These are phyloP conservation scores for Phytomonas sp. DNA, from an alignment of 208 protist genomes.

Conservation along the genomic window DNA sequence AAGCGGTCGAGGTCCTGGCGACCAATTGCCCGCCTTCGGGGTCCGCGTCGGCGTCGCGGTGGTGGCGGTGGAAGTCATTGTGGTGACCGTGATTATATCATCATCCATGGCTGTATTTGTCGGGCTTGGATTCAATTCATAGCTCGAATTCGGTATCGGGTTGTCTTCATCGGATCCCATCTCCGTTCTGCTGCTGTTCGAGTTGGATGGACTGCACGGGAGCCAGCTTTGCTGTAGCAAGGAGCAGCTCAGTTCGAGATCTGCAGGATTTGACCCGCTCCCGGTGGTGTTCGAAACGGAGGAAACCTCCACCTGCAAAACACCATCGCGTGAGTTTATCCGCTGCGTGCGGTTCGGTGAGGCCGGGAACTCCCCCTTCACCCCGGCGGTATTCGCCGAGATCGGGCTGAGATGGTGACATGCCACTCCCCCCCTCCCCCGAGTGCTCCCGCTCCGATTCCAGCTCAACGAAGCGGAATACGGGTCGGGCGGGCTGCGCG, in stretches of 20 bases:
- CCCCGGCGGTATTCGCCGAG: background rate
- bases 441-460: background rate
- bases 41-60: background rate
- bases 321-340: background rate
- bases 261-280: background rate
- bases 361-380: background rate
- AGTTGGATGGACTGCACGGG: background rate
- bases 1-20: background rate
- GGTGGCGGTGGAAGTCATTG: constrained; percentile 1
- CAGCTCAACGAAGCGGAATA: background rate
- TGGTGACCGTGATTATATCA: background rate
- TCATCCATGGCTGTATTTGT: constrained; percentile 1
- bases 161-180: background rate
- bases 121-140: background rate
- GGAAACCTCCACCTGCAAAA: no score
- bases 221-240: background rate
- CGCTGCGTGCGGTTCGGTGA: background rate
- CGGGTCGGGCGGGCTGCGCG: background rate
- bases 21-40: background rate
- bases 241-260: background rate
- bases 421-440: background rate
- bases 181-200: background rate
- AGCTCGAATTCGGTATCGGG: background rate
- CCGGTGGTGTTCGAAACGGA: background rate
- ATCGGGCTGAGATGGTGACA: background rate